Base-by-base conservation (phyloP, 139 green algal species). In the Chlorella sp. region DNA sequence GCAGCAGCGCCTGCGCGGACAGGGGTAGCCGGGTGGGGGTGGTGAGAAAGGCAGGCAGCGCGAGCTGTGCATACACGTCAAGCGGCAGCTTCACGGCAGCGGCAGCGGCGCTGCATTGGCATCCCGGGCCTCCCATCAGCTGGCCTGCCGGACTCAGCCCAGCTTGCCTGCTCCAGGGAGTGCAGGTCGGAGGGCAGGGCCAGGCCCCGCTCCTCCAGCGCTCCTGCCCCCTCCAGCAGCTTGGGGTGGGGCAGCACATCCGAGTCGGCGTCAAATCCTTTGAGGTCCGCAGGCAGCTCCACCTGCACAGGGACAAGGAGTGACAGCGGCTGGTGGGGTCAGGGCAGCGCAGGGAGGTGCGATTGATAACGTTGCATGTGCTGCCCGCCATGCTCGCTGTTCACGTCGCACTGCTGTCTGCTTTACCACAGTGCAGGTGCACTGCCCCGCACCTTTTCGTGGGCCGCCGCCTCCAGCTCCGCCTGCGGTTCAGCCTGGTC, bases 181-280 rank as follows among this genome's bases (percentile, higher is more conserved):
- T 65, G 76, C 58, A 95, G 80, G 74, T 87, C 79, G 6, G n/a
- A 43, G 22, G 75, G 77, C 43, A 75, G 34, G 56, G 14, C 46
- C 44, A n/a, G 68, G 46, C 81, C 74, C 30, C 51, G 51, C 51
- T 60, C 51, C 51, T 24, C 13, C 51, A 60, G 51, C 51, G 51
- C 51, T 16, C 84, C 84, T 1, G 40, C 73, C 26, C 76, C 89
- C 3, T 58, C 89, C 43, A 89, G 65, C 76, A 95, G 74, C 68
- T 82, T 67, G 0, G 92, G 93, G 3, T 88, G 90, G 1, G 88
- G 68, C 43, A 93, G 86, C 34, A 95, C 93, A 36, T 94, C 92
- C 11, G 43, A 69, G 24, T 84, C 84, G 32, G 65, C 46, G 2
- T 20, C 36, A 48, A 86, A 60, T 38, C 82, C 80, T 34, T 78